Evolutionary conservation across 108 stramenopile species (phyloP), one percentile per base, ranked within the genome.

Genomic region (Cyclotella choctawhatcheeana): DNA sequence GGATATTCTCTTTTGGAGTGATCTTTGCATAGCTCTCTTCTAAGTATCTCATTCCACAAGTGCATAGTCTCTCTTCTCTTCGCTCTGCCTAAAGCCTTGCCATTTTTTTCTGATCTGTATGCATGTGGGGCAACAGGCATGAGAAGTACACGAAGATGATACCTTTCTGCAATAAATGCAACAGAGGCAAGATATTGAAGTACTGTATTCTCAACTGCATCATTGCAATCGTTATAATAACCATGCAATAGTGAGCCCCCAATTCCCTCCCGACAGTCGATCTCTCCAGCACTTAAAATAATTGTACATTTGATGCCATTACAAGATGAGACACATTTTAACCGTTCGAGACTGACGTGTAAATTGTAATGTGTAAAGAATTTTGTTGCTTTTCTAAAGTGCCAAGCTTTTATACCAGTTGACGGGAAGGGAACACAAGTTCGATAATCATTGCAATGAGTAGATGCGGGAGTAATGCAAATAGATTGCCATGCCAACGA

Each of bases 331-430:
- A 17, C 14, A 48, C 26, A 31, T 25, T 31, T 33, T 24, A 84
- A 33, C 13, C 82, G 71, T 43, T 58, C 17, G 4, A 84, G 67
- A 30, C 29, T 65, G 0, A 54, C 43, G 25, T 77, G 64, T 10
- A 85, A 56, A 44, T 83, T 82, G 58, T 56, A 73, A 54, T 75
- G 56, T 0, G 87, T 88, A 67, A 88, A 88, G 55, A 88, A 88
- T 2, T 53, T 67, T 16, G 82, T 84, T 12, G 56, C 25, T 24
- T 63, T 26, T 8, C 80, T 67, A 24, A 64, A 52, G 59, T 88
- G 87, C 82, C 81, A 88, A 43, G 87, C 87, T 63, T 88, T 88
- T 16, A 88, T 48, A 40, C 87, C 87, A 17, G 87, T 88, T 1
- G 71, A 75, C 3, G 72, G 73, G 21, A 73, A 64, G 21, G 87